Conservation (phyloP, 139 green algal genomes). For the Coelastrella sp. region DNA sequence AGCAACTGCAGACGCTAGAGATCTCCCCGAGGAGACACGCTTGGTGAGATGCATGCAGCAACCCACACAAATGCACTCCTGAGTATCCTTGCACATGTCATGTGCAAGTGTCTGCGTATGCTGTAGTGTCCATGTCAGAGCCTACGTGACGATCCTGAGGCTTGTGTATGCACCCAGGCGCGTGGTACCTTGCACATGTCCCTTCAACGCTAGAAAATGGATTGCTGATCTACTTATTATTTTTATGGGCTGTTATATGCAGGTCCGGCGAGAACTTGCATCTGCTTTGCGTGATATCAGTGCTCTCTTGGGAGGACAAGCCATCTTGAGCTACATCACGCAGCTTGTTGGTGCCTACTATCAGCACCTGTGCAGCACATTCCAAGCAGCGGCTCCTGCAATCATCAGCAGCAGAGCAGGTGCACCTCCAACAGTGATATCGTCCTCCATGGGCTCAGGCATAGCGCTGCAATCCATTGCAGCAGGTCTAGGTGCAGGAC, state of each 20-base stretch:
- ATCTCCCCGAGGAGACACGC: conserved; percentile 67
- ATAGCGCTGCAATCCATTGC: background rate
- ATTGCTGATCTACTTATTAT: background rate
- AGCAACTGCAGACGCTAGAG: conserved; percentile 69
- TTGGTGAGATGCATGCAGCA: conserved; percentile 54
- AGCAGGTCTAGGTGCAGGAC: background rate
- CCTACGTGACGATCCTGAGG: too few species aligned
- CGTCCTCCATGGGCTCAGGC: too few species aligned
- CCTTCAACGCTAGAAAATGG: too few species aligned
- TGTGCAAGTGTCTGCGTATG: too few species aligned
- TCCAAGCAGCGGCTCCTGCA: background rate
- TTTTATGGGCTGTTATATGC: background rate
- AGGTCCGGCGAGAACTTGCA: conserved; percentile 70
- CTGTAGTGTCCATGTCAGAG: too few species aligned
- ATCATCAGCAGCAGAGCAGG: background rate
- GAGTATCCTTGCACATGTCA: too few species aligned
- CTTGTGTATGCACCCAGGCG: too few species aligned
- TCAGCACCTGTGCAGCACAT: conserved; percentile 29
- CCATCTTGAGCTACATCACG: conserved; percentile 53
- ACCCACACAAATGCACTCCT: too few species aligned
- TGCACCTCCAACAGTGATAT: too few species aligned
- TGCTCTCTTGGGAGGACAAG: conserved; percentile 48
- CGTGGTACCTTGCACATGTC: too few species aligned
- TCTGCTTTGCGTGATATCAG: conserved; percentile 64
- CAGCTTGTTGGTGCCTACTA: conserved; percentile 51